phyloP scores from a whole-genome alignment of 2,329 filamentous ascomycete genomes.

The Botryotinia calthae region DNA sequence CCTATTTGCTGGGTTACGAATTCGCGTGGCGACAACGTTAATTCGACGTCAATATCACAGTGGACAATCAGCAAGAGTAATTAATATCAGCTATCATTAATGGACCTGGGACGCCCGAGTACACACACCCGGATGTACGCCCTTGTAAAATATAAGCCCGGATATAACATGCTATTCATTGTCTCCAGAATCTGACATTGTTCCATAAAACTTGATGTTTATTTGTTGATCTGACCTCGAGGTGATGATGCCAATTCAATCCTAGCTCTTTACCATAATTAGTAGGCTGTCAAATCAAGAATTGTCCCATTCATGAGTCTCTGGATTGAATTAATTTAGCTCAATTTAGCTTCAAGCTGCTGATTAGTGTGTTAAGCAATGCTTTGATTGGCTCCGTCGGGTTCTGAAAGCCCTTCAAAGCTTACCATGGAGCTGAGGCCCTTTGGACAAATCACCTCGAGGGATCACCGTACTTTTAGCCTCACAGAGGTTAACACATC shows the following conservation, averaged over 20 bases:
- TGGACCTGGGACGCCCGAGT: neutral
- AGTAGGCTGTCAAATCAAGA: neutral
- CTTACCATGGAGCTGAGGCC: neutral
- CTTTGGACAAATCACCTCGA: neutral
- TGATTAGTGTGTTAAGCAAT: neutral
- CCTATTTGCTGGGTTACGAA: neutral
- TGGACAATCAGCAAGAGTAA: neutral
- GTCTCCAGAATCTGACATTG: neutral
- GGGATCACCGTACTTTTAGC: constrained; percentile 2
- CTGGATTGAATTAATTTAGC: neutral
- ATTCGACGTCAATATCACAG: neutral
- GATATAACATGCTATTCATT: neutral
- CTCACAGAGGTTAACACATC: neutral
- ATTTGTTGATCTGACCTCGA: constrained; percentile 1
- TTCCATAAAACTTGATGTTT: neutral
- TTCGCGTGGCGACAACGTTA: constrained; percentile 1
- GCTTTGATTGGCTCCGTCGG: constrained; percentile 2
- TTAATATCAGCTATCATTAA: neutral
- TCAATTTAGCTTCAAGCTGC: neutral
- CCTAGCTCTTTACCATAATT: neutral
- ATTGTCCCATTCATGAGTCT: neutral
- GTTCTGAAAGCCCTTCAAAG: neutral
- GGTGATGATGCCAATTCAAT: neutral
- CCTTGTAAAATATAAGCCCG: neutral
- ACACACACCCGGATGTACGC: neutral